These are phyloP conservation scores for Umbilicaria muhlenbergii DNA, from an alignment of 495 filamentous ascomycete genomes.

Conservation along the genomic window DNA sequence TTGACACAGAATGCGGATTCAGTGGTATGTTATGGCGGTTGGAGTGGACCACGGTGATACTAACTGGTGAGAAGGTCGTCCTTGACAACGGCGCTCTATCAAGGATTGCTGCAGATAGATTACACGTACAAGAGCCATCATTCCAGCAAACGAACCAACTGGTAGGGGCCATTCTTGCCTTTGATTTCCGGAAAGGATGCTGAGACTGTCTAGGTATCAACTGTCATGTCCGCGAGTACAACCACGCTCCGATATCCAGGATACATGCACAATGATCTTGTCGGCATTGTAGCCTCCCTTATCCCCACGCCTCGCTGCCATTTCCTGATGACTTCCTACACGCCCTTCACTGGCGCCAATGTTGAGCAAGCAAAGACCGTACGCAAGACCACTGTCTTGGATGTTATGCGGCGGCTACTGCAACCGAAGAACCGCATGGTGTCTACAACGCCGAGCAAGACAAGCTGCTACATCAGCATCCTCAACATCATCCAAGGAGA, in stretches of 20 bases:
- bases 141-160: slow-evolving; percentile 97
- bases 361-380: slow-evolving; percentile 94
- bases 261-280: slow-evolving; percentile 99
- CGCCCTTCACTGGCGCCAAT: slow-evolving; percentile 88
- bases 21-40: slow-evolving; percentile 35
- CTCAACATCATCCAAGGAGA: slow-evolving; percentile 98
- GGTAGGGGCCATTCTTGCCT: slow-evolving; percentile 22
- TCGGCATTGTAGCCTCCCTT: slow-evolving; percentile 86
- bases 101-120: slow-evolving; percentile 81
- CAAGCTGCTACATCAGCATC: slow-evolving; percentile 97
- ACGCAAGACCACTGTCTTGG: slow-evolving; percentile 90
- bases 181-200: background rate
- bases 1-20: slow-evolving; percentile 94
- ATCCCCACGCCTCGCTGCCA: slow-evolving; percentile 94
- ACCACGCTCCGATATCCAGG: slow-evolving; percentile 93
- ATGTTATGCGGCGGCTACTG: slow-evolving; percentile 89
- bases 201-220: slow-evolving; percentile 45
- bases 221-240: slow-evolving; percentile 96
- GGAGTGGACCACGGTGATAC: background rate
- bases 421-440: slow-evolving; percentile 99
- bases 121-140: slow-evolving; percentile 87
- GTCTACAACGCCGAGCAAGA: slow-evolving; percentile 84
- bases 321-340: slow-evolving; percentile 96
- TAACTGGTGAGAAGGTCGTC: slow-evolving; percentile 44
- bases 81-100: slow-evolving; percentile 90